Evolutionary conservation across 768 basidiomycete species (phyloP).

Genomic region (Phlegmacium glaucopus): DNA sequence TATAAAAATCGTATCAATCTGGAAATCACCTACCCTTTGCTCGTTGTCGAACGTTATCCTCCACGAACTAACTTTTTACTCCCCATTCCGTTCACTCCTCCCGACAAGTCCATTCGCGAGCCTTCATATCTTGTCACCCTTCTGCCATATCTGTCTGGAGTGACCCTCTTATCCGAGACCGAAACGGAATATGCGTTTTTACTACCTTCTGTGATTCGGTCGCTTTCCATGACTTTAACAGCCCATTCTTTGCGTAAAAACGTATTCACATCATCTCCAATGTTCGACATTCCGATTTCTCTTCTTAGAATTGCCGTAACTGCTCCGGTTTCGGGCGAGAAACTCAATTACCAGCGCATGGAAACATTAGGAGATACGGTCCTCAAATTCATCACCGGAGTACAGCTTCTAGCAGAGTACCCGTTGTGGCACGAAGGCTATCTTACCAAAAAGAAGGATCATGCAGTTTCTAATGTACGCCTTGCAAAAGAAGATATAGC

Average conservation of each 20-base stretch:
- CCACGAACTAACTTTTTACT: constrained; percentile 59
- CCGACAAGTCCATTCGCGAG: constrained; percentile 3
- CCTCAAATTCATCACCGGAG: constrained; percentile 57
- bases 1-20: constrained; percentile 22
- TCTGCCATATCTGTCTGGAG: constrained; percentile 38
- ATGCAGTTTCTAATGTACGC: constrained; percentile 64
- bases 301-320: constrained; percentile 56
- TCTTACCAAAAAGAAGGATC: constrained; percentile 66
- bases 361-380: constrained; percentile 78
- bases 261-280: constrained; percentile 36
- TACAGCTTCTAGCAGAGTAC: constrained; percentile 61
- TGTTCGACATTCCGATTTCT: constrained; percentile 42
- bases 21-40: constrained; percentile 56
- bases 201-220: constrained; percentile 67
- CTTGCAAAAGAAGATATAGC: constrained; percentile 64
- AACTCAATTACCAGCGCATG: constrained; percentile 63
- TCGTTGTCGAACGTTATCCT: constrained; percentile 51
- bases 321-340: constrained; percentile 59
- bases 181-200: constrained; percentile 56
- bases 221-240: constrained; percentile 49
- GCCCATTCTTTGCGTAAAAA: constrained; percentile 44
- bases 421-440: constrained; percentile 84
- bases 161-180: constrained; percentile 48
- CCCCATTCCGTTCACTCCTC: constrained; percentile 30
- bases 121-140: constrained; percentile 33